Percentiles rank a stretch among this genome's conserved stretches.
These are phyloP conservation scores for Magnaporthales sp. DNA, from an alignment of 2,329 filamentous ascomycete genomes.

Conservation along the genomic window DNA sequence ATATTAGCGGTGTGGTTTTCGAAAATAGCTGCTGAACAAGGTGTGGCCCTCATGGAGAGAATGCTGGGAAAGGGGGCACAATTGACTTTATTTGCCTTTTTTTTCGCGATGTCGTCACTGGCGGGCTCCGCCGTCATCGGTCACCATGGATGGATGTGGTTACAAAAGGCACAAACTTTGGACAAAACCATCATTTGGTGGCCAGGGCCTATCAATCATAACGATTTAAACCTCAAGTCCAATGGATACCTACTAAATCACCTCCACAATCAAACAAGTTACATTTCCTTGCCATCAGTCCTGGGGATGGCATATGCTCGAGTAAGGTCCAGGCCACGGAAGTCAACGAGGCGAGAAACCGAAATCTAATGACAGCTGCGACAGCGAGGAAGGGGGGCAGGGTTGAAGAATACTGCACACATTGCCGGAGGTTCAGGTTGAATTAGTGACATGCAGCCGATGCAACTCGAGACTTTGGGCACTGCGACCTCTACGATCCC, in stretches of 20 bases:
- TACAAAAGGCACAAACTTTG: not conserved
- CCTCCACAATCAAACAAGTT: not conserved
- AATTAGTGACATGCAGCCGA: not conserved
- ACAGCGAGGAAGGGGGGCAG: not conserved
- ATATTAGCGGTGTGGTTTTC: not conserved
- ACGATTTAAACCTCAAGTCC: not conserved
- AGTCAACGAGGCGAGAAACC: not conserved
- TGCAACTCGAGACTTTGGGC: not conserved
- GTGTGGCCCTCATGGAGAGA: not conserved
- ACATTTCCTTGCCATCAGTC: not conserved
- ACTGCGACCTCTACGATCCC: not conserved
- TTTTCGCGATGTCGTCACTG: not conserved
- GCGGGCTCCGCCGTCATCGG: not conserved
- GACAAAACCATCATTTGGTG: not conserved
- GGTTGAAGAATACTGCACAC: not conserved
- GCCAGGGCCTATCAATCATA: not conserved
- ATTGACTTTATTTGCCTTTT: not conserved
- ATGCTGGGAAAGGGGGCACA: not conserved
- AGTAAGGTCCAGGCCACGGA: not conserved
- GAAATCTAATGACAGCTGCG: not conserved
- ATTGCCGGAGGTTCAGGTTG: not conserved
- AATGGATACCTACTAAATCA: not conserved
- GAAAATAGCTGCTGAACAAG: not conserved
- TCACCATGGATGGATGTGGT: not conserved
- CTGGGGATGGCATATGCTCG: not conserved